Base-by-base conservation (phyloP, 1,284 basidiomycete species). In the Melampsora larici-populina region DNA sequence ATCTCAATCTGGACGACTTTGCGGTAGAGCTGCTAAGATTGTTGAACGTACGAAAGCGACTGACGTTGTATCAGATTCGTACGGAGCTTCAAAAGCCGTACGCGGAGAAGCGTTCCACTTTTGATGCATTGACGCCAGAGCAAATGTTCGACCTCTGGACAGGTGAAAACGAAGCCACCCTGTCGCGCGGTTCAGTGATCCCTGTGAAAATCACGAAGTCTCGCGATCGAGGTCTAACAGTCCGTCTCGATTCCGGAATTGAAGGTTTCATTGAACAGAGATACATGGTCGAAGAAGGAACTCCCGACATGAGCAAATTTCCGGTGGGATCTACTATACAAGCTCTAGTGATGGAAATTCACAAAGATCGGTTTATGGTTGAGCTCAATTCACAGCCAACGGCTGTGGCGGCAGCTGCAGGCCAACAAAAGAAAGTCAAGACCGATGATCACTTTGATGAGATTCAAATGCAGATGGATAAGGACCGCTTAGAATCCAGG, bases 1-100 rank as follows among this genome's bases (percentile, higher is more conserved):
- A 96, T 81, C 89, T 99, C 78, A 96, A 94, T 82, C 86, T 99
- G 80, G 96, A 98, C 84, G 94, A 98, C 83, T 99, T 98, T 83
- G 96, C 96, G 7, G 89, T 91, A 84, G 96, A 93, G 85, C 89
- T 99, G 81, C 79, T 65, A 29, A 80, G 82, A 77, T 80, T 80
- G 67, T 79, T 81, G 46, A 91, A 90, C 81, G 88, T 92, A 80
- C 80, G 81, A 18, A 97, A 97, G 85, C 90, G 94, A 11, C 89
- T 93, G 80, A 92, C 92, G 0, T 87, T 98, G 48, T 91, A 93
- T 82, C 87, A 93, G 79, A 97, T 98, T 82, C 90, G 92, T 48
- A 87, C 90, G 70, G 97, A 99, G 84, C 86, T 99, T n/a, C 86
- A 94, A 75, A 86, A 87, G 51, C 94, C 96, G 7, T 97, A 92